phyloP scores from a whole-genome alignment of 495 filamentous ascomycete species.

The Podospora pseudoanserina region DNA sequence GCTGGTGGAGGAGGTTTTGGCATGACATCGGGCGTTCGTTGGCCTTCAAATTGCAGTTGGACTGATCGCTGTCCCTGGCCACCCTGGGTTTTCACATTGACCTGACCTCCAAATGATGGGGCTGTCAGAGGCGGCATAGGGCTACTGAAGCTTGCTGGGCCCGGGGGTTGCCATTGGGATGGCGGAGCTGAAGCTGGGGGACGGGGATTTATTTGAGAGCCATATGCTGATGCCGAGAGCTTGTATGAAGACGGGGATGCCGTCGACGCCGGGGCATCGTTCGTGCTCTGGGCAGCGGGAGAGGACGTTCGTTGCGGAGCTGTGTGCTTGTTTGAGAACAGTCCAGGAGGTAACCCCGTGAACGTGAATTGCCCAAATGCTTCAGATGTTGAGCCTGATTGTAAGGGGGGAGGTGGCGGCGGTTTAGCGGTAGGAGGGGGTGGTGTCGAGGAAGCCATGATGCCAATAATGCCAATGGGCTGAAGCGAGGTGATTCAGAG shows the following conservation, averaged over 20 bases:
- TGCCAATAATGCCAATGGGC: not conserved
- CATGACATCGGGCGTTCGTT: not conserved
- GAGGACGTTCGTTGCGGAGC: not conserved
- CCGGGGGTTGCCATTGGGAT: conserved; percentile 3
- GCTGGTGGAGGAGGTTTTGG: not conserved
- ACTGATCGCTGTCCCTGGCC: not conserved
- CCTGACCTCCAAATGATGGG: not conserved
- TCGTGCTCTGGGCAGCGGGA: not conserved
- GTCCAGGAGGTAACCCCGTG: not conserved
- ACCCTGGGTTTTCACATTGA: not conserved
- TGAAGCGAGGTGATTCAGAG: not conserved
- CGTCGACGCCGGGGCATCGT: not conserved
- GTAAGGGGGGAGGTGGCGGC: not conserved
- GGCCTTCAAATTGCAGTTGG: not conserved
- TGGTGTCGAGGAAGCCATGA: not conserved
- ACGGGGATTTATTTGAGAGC: not conserved
- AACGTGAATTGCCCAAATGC: not conserved
- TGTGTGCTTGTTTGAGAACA: not conserved
- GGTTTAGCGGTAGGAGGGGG: not conserved
- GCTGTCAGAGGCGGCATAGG: not conserved
- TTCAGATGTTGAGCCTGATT: not conserved
- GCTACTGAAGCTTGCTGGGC: not conserved
- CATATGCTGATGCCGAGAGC: not conserved
- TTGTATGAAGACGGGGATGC: not conserved
- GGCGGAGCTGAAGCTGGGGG: not conserved